These are phyloP conservation scores for Fusarium buxicola DNA, from an alignment of 2,329 filamentous ascomycete species.

Conservation along the genomic window DNA sequence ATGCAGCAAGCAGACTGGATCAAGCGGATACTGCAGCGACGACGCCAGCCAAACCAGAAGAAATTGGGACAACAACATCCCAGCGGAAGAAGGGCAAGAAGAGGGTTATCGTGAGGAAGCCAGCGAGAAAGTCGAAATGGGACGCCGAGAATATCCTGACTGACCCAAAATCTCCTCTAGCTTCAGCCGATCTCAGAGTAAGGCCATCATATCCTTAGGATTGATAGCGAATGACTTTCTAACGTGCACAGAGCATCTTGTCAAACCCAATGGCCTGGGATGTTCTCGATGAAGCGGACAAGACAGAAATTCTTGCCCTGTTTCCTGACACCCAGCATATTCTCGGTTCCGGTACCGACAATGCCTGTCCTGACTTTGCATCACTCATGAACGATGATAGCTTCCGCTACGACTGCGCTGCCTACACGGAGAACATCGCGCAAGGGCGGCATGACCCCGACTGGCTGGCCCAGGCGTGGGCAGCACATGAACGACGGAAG, in stretches of 20 bases:
- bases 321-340: constrained; percentile 55
- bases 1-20: constrained; percentile 5
- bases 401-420: constrained; percentile 60
- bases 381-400: constrained; percentile 60
- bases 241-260: constrained; percentile 49
- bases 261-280: constrained; percentile 55
- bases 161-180: constrained; percentile 54
- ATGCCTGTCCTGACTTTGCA: constrained; percentile 56
- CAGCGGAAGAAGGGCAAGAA: constrained; percentile 40
- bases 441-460: constrained; percentile 63
- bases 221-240: not conserved
- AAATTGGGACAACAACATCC: not conserved
- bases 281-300: constrained; percentile 49
- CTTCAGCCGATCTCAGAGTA: constrained; percentile 54
- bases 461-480: constrained; percentile 65
- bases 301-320: constrained; percentile 52
- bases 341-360: constrained; percentile 49
- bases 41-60: constrained; percentile 13
- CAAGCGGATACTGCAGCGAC: constrained; percentile 28
- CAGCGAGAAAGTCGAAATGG: constrained; percentile 51
- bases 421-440: constrained; percentile 59
- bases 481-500: constrained; percentile 61
- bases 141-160: constrained; percentile 51
- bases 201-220: not conserved
- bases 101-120: constrained; percentile 39